Conservation (phyloP, 805 yeast species). For the Hanseniaspora singularis region DNA sequence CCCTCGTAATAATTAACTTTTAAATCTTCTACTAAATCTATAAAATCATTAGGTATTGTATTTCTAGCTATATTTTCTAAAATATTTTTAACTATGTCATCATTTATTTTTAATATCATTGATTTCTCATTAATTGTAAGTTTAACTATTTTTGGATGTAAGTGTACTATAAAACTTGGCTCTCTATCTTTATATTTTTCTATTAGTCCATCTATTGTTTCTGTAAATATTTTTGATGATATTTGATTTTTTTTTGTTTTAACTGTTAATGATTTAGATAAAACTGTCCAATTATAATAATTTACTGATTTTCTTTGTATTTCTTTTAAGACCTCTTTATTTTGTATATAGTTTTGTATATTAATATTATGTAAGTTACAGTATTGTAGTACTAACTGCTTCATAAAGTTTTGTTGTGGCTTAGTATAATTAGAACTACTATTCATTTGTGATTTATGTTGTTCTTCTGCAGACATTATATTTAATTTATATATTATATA, state of each 20-base stretch:
- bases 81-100: conserved; percentile 11
- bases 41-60: conserved; percentile 10
- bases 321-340: conserved; percentile 10
- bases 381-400: conserved; percentile 11
- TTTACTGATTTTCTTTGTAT: conserved; percentile 11
- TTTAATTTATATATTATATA: too few species aligned
- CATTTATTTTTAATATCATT: conserved; percentile 8
- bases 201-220: neutral
- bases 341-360: conserved; percentile 5
- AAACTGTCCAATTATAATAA: conserved; percentile 13
- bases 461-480: neutral
- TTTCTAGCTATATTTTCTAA: conserved; percentile 11
- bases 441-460: neutral
- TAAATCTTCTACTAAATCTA: conserved; percentile 10
- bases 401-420: conserved; percentile 10
- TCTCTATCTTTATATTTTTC: conserved; percentile 11
- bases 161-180: conserved; percentile 9
- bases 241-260: conserved; percentile 10
- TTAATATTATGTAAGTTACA: conserved; percentile 5
- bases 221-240: conserved; percentile 5
- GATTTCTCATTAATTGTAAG: conserved; percentile 10
- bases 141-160: conserved; percentile 13
- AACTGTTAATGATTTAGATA: conserved; percentile 9
- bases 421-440: neutral
- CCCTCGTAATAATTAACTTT: conserved; percentile 12